These are phyloP conservation scores for Fusarium napiforme DNA, from an alignment of 2,329 filamentous ascomycete genomes.

Conservation along the genomic window DNA sequence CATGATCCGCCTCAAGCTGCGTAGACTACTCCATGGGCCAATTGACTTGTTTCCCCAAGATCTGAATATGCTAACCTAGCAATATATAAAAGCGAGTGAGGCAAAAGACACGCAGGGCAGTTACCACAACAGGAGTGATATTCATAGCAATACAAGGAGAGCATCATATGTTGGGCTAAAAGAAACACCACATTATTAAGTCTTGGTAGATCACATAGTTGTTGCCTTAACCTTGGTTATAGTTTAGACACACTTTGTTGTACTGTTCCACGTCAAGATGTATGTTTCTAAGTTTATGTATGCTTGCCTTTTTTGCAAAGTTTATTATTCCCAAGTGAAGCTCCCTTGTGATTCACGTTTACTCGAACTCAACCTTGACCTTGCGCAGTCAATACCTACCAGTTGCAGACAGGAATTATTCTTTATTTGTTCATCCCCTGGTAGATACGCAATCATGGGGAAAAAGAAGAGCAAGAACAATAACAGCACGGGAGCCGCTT, in stretches of 20 bases:
- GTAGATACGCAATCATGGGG: background rate
- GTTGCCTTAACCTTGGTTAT: background rate
- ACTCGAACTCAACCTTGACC: background rate
- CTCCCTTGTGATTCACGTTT: background rate
- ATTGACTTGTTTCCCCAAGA: background rate
- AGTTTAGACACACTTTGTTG: background rate
- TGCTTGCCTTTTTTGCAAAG: background rate
- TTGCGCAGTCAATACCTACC: background rate
- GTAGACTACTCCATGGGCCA: background rate
- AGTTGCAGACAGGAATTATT: too few relatives aligned
- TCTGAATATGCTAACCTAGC: background rate
- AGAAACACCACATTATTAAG: background rate
- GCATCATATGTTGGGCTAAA: too few relatives aligned
- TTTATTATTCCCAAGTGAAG: background rate
- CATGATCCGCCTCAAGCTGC: background rate
- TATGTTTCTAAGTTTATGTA: background rate
- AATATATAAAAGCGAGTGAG: too few relatives aligned
- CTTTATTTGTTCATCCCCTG: too few relatives aligned
- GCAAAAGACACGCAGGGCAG: background rate
- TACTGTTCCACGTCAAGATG: background rate
- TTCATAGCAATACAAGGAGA: background rate
- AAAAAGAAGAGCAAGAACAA: background rate
- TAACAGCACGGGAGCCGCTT: background rate
- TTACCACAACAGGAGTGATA: background rate
- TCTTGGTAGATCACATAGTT: background rate